Conservation (phyloP, 495 filamentous ascomycete species). For the Penicillium roqueforti region DNA sequence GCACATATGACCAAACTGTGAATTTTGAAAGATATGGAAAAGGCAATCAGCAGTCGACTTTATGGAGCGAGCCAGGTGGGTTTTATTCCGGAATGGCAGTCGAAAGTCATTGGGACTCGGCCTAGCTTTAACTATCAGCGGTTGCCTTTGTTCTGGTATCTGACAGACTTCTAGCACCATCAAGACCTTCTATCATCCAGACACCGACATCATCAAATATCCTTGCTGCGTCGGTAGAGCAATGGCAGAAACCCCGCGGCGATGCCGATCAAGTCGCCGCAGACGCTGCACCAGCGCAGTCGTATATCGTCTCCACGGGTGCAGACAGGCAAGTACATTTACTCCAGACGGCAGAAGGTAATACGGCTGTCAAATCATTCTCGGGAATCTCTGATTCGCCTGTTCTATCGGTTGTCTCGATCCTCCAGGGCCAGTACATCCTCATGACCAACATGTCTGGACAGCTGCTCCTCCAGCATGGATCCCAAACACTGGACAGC, state of each 20-base stretch:
- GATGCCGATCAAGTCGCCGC: constrained; percentile 8
- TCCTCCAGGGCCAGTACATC: constrained; percentile 30
- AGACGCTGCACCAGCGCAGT: neutral
- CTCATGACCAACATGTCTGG: constrained; percentile 64
- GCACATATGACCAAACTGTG: constrained; percentile 53
- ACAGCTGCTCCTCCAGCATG: constrained; percentile 45
- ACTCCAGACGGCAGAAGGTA: constrained; percentile 26
- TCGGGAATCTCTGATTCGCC: constrained; percentile 54
- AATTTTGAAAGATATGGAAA: constrained; percentile 52
- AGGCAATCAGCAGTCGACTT: constrained; percentile 30
- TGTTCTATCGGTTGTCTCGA: constrained; percentile 47
- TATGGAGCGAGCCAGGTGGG: constrained; percentile 52
- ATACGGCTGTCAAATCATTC: constrained; percentile 28
- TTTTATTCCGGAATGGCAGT: constrained; percentile 1
- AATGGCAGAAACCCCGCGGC: constrained; percentile 26
- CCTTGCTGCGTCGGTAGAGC: constrained; percentile 48
- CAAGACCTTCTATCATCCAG: constrained; percentile 35
- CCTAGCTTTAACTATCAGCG: neutral
- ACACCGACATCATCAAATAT: constrained; percentile 51
- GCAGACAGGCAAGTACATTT: constrained; percentile 52
- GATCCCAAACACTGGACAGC: constrained; percentile 36
- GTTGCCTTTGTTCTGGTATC: neutral
- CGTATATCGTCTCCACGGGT: constrained; percentile 45
- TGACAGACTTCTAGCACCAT: constrained; percentile 44
- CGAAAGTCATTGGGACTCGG: neutral